Conservation (phyloP, 345 rosid species). For the Populus nigra region DNA sequence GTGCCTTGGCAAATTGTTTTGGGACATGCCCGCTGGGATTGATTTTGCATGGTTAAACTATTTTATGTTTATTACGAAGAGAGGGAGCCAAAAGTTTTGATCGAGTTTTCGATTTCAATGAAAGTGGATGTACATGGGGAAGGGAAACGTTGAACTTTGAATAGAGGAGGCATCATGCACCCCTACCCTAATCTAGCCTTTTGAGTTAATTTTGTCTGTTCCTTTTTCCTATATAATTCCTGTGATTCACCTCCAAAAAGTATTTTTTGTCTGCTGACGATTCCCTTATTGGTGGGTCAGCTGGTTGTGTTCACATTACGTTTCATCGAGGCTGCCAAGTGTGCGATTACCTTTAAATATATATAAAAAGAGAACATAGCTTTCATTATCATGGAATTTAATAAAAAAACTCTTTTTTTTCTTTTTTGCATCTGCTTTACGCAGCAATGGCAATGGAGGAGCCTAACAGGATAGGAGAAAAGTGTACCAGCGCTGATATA, state of each 20-base stretch:
- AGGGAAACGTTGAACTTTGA: not conserved
- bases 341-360: not conserved
- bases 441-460: constrained; percentile 31
- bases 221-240: constrained; percentile 21
- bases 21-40: not conserved
- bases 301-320: constrained; percentile 2
- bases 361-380: not conserved
- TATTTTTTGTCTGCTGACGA: constrained; percentile 40
- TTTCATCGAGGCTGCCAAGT: constrained; percentile 3
- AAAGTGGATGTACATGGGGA: constrained; percentile 7
- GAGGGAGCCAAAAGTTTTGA: not conserved
- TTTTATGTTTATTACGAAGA: not conserved
- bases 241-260: constrained; percentile 48
- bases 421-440: not conserved
- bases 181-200: constrained; percentile 11
- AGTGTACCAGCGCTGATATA: constrained; percentile 57
- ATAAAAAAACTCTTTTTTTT: not conserved
- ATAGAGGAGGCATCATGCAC: constrained; percentile 1
- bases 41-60: not conserved
- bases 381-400: constrained; percentile 13
- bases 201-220: constrained; percentile 27
- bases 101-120: constrained; percentile 16
- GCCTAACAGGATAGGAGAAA: constrained; percentile 60
- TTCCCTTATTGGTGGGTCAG: constrained; percentile 19
- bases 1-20: not conserved